Evolutionary conservation across 2,329 filamentous ascomycete species (phyloP).

Genomic region (Xenosphaeropsis pyriputrescens): DNA sequence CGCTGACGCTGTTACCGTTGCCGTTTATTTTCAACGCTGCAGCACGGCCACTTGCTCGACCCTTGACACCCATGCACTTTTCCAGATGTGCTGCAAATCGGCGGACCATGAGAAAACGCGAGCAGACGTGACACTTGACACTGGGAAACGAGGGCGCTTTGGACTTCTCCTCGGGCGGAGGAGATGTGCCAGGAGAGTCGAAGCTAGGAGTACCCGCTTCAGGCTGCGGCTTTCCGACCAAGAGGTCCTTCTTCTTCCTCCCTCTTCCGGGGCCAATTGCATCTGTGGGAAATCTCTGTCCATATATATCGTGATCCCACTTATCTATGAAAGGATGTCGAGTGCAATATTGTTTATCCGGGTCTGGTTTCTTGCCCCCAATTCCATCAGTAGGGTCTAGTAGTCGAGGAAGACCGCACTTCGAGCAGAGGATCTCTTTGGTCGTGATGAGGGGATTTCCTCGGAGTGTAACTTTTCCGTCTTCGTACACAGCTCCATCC

Average conservation of each 20-base stretch:
- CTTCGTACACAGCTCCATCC: slow-evolving; percentile 54
- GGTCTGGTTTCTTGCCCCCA: slow-evolving; percentile 49
- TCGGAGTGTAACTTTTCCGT: slow-evolving; percentile 53
- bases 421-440: slow-evolving; percentile 56
- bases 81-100: slow-evolving; percentile 55
- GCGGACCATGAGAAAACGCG: slow-evolving; percentile 48
- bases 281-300: slow-evolving; percentile 64
- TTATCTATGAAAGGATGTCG: slow-evolving; percentile 65
- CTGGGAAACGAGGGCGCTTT: slow-evolving; percentile 50
- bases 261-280: slow-evolving; percentile 59
- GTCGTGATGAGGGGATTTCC: slow-evolving; percentile 60
- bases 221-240: slow-evolving; percentile 21
- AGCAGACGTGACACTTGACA: slow-evolving; percentile 53
- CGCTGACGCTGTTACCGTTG: slow-evolving; percentile 7
- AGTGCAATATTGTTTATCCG: slow-evolving; percentile 62
- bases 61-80: slow-evolving; percentile 51
- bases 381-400: slow-evolving; percentile 60
- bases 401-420: slow-evolving; percentile 60
- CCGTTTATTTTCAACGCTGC: slow-evolving; percentile 35
- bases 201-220: slow-evolving; percentile 22
- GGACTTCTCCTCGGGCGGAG: slow-evolving; percentile 35
- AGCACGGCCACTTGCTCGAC: slow-evolving; percentile 45
- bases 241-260: slow-evolving; percentile 69
- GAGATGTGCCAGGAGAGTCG: slow-evolving; percentile 26
- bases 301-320: slow-evolving; percentile 66